Conservation (phyloP, 805 yeast species). For the Ogataea saltuana region DNA sequence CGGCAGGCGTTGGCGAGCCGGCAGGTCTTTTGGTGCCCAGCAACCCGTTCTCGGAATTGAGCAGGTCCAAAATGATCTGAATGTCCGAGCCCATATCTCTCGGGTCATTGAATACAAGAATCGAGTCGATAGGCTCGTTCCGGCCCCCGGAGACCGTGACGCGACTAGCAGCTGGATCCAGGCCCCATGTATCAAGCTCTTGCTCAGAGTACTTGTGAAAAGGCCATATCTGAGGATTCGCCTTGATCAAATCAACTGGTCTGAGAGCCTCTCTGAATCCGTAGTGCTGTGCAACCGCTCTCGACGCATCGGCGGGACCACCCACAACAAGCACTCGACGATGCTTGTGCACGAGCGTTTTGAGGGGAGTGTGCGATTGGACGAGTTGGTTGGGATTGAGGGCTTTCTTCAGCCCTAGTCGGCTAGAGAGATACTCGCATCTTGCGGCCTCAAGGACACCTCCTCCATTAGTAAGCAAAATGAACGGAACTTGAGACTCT, state of each 20-base stretch:
- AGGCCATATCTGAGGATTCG: constrained; percentile 65
- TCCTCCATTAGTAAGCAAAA: constrained; percentile 90
- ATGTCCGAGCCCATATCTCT: constrained; percentile 84
- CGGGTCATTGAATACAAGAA: constrained; percentile 85
- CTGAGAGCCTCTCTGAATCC: constrained; percentile 77
- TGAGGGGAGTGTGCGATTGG: constrained; percentile 87
- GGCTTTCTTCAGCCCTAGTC: constrained; percentile 41
- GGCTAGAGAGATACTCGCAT: constrained; percentile 48
- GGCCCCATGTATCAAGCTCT: constrained; percentile 46
- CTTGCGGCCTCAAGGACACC: constrained; percentile 70
- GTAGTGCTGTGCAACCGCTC: constrained; percentile 70
- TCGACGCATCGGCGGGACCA: constrained; percentile 73
- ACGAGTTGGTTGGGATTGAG: constrained; percentile 67
- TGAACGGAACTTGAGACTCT: constrained; percentile 63
- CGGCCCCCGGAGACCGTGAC: constrained; percentile 29
- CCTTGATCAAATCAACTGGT: constrained; percentile 67
- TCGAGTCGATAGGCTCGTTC: constrained; percentile 61
- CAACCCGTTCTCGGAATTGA: constrained; percentile 62
- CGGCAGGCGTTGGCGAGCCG: constrained; percentile 44
- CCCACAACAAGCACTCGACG: constrained; percentile 79
- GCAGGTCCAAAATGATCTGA: constrained; percentile 72
- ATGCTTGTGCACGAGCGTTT: constrained; percentile 52
- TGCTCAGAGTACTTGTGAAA: constrained; percentile 54
- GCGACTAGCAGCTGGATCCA: constrained; percentile 31
- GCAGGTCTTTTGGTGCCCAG: constrained; percentile 58